Base-by-base conservation (phyloP, 495 filamentous ascomycete species). In the Podospora australis region DNA sequence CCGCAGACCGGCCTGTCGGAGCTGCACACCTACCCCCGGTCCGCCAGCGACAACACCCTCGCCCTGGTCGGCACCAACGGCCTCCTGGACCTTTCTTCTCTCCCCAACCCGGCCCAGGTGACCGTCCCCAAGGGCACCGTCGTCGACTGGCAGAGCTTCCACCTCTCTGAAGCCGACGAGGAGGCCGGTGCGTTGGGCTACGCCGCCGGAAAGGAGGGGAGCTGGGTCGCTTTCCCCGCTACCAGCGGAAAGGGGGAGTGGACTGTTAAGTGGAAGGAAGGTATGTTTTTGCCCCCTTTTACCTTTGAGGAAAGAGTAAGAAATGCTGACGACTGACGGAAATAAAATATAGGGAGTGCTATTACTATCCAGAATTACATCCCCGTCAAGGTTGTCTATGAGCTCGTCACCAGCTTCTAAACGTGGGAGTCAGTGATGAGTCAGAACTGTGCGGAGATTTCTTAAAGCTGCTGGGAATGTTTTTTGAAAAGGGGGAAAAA, bases 201-300 rank as follows among this genome's bases (percentile, higher is more conserved):
- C 40, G 58, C 55, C 4, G 19, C 4, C 7, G 56, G 40, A 10
- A 49, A 13, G 17, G 35, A 42, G 4, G 67, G 67, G 0, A 23
- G 49, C 30, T 71, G 67, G 63, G 58, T 65, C 2, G 63, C 56
- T 11, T 69, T 71, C 44, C 69, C 68, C 13, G 9, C 40, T 13
- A 32, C 29, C 1, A 36, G 23, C 7, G 42, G 20, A 2, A 43
- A 44, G 11, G 50, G 29, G 39, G 54, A 47, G 42, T 71, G 67
- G 64, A 50, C 41, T 26, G 54, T 71, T 19, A 70, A 65, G 52
- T 70, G 66, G 66, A 64, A 64, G 39, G 61, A 60, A 43, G 58
- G 64, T 66, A 35, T 58, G 65, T 55, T 22, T 10, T 40, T 11
- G n/a, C n/a, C n/a, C n/a, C n/a, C 11, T 0, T 21, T 6, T 4